Percentiles rank a stretch among this genome's conserved stretches.
These are phyloP conservation scores for Aspergillus ochraceoroseus DNA, from an alignment of 2,329 filamentous ascomycete genomes.

Conservation along the genomic window DNA sequence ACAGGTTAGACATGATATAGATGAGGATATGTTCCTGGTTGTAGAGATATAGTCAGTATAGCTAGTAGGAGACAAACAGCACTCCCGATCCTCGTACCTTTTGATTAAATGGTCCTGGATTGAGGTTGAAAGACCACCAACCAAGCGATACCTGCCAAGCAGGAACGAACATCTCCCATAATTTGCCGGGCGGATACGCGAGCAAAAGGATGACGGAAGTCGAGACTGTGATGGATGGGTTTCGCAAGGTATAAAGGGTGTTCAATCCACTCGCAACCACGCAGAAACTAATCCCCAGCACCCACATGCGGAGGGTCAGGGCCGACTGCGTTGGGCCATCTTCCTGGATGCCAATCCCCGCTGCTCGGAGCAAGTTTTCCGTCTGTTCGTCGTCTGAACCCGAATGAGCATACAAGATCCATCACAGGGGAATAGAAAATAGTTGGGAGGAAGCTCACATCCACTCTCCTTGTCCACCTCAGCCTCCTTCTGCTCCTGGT, in stretches of 20 bases:
- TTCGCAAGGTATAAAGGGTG: slow-evolving; percentile 20
- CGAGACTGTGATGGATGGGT: slow-evolving; percentile 26
- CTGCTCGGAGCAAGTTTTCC: slow-evolving; percentile 20
- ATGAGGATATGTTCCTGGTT: slow-evolving; percentile 25
- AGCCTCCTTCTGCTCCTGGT: too few species aligned
- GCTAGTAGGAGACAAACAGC: too few species aligned
- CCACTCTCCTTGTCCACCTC: too few species aligned
- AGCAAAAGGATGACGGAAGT: slow-evolving; percentile 21
- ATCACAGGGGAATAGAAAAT: too few species aligned
- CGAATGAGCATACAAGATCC: too few species aligned
- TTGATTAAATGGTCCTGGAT: slow-evolving; percentile 31
- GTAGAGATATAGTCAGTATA: too few species aligned
- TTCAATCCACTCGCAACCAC: slow-evolving; percentile 18
- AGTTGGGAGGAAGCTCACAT: too few species aligned
- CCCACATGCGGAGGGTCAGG: slow-evolving; percentile 20
- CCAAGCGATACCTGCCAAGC: slow-evolving; percentile 20
- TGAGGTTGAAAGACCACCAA: slow-evolving; percentile 20
- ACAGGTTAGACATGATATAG: slow-evolving; percentile 30
- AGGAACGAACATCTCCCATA: slow-evolving; percentile 27
- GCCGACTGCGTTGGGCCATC: slow-evolving; percentile 44
- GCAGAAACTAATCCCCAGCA: slow-evolving; percentile 16
- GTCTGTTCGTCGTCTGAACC: too few species aligned
- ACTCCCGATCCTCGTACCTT: too few species aligned
- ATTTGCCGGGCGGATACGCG: slow-evolving; percentile 21
- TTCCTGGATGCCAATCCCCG: slow-evolving; percentile 49